phyloP scores from a whole-genome alignment of 2,329 filamentous ascomycete genomes.

The Emericellopsis atlantica region DNA sequence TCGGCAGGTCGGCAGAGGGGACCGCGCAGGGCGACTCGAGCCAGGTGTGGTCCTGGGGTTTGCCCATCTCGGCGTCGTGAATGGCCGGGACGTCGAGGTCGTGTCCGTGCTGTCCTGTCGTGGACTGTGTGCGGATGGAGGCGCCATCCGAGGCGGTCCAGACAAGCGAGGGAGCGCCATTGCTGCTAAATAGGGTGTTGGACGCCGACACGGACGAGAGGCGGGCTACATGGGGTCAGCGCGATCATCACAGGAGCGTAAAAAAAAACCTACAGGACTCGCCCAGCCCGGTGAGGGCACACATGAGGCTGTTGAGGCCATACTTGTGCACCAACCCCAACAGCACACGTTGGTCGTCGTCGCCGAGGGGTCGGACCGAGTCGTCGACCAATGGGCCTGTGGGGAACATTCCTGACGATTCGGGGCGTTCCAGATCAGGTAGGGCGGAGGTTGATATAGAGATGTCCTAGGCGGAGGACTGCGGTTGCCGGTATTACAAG shows the following conservation, averaged over 20 bases:
- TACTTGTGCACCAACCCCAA: conserved; percentile 22
- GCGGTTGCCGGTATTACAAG: no score
- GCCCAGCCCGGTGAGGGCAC: conserved; percentile 20
- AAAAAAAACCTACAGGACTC: conserved; percentile 19
- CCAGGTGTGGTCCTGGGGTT: conserved; percentile 21
- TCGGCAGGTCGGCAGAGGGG: conserved; percentile 17
- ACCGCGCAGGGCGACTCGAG: conserved; percentile 24
- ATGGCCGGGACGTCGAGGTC: conserved; percentile 17
- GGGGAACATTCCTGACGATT: conserved; percentile 16
- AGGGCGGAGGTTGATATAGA: no score
- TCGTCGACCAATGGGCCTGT: conserved; percentile 17
- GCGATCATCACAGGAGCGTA: neutral
- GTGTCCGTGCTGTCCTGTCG: conserved; percentile 18
- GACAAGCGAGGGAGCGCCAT: conserved; percentile 25
- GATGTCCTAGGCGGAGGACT: no score
- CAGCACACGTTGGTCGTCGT: conserved; percentile 24
- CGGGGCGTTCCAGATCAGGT: no score
- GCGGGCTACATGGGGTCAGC: conserved; percentile 15
- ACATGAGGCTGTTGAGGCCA: conserved; percentile 22
- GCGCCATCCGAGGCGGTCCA: conserved; percentile 27
- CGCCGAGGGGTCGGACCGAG: conserved; percentile 18
- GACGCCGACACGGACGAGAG: conserved; percentile 25
- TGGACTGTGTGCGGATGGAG: conserved; percentile 24
- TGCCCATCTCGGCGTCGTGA: conserved; percentile 19
- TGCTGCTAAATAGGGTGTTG: conserved; percentile 23